Percentiles rank a stretch among this genome's conserved stretches.
Conservation (phyloP, 352 stramenopile genomes). For the Proteromonas lacertae region DNA sequence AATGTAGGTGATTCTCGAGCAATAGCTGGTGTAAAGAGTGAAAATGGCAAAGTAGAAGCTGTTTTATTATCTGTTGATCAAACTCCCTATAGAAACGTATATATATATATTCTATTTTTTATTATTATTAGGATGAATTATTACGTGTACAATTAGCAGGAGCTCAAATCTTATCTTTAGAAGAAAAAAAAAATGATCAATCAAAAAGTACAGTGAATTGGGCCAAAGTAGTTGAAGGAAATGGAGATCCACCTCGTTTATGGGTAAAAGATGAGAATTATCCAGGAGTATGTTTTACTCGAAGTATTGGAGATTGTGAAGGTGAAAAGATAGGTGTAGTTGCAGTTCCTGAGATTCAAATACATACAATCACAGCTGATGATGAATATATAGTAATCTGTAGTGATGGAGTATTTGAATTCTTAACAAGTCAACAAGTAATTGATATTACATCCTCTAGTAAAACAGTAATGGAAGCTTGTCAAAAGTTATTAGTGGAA, state of each 20-base stretch:
- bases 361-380: constrained; percentile 34
- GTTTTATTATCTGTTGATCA: constrained; percentile 61
- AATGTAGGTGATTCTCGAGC: constrained; percentile 78
- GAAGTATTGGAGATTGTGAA: constrained; percentile 22
- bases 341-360: constrained; percentile 54
- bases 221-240: too few species aligned
- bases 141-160: too few species aligned
- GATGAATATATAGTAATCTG: constrained; percentile 69
- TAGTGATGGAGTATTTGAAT: too few species aligned
- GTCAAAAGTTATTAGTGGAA: constrained; percentile 41
- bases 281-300: constrained; percentile 17
- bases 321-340: constrained; percentile 52
- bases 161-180: constrained; percentile 60
- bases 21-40: constrained; percentile 38
- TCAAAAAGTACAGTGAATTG: too few species aligned
- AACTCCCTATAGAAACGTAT: constrained; percentile 70
- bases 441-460: constrained; percentile 35
- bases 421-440: constrained; percentile 60
- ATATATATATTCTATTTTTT: too few species aligned
- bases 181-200: constrained; percentile 81
- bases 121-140: too few species aligned
- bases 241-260: constrained; percentile 51
- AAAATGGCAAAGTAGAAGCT: constrained; percentile 31
- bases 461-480: constrained; percentile 41
- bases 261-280: constrained; percentile 22